Percentiles rank a stretch among this genome's conserved stretches.
Evolutionary conservation across 164 flowering plant genomes (phyloP).

Genomic region (Aristolochia fimbriata): DNA sequence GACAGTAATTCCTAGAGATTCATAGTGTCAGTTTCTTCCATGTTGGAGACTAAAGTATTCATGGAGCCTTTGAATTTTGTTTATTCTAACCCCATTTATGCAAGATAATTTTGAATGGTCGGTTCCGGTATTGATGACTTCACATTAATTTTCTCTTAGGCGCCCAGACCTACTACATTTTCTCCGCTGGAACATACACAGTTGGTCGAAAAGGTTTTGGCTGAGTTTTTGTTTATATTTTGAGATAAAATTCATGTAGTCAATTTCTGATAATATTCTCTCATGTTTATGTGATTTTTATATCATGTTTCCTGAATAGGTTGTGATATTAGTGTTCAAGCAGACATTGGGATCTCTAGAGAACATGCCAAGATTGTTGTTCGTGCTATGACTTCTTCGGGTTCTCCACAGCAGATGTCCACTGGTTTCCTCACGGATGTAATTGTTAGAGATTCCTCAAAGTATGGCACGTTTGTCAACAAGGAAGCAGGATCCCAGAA

Average conservation of each 20-base stretch:
- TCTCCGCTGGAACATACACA: conserved; percentile 51
- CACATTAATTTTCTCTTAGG: conserved; percentile 31
- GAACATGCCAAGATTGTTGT: conserved; percentile 73
- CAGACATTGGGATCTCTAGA: conserved; percentile 83
- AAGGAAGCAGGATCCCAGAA: conserved; percentile 28
- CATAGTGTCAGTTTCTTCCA: neutral
- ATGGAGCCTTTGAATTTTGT: neutral
- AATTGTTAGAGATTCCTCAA: conserved; percentile 61
- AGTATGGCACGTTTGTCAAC: conserved; percentile 71
- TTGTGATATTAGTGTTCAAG: conserved; percentile 66
- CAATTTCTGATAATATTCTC: neutral
- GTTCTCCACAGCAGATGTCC: conserved; percentile 19
- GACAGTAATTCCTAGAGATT: neutral
- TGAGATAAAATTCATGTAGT: neutral
- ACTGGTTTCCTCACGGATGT: conserved; percentile 26
- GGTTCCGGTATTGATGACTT: neutral
- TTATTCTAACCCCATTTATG: neutral
- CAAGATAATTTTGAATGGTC: neutral
- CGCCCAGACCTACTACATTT: conserved; percentile 57
- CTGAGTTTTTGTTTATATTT: neutral
- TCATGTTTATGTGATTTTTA: neutral
- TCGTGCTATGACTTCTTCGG: conserved; percentile 39
- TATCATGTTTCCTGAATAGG: conserved; percentile 29
- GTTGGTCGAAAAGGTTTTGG: conserved; percentile 75
- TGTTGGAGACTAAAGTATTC: neutral